phyloP scores from a whole-genome alignment of 495 filamentous ascomycete species.

The Achaetomiella virescens region DNA sequence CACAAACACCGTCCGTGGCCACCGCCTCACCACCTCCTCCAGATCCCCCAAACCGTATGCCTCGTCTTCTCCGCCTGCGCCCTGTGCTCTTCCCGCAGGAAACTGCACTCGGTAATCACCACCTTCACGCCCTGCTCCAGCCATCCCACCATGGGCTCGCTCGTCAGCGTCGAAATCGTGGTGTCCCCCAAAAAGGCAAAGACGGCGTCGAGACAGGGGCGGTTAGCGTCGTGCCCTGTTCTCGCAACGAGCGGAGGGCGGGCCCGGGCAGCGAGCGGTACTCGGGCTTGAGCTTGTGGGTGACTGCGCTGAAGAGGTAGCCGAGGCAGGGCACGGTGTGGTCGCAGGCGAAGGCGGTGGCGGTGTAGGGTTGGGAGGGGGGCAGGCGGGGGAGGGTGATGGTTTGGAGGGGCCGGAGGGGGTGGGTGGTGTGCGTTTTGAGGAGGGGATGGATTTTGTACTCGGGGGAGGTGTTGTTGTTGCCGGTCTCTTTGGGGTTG shows the following conservation, averaged over 20 bases:
- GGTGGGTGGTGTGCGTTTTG: slow-evolving; percentile 26
- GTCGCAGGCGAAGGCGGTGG: slow-evolving; percentile 30
- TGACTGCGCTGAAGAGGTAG: slow-evolving; percentile 31
- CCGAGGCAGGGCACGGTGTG: slow-evolving; percentile 35
- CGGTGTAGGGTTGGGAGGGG: slow-evolving; percentile 19
- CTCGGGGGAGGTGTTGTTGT: background rate
- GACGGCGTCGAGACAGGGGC: slow-evolving; percentile 22
- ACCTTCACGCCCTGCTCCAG: slow-evolving; percentile 24
- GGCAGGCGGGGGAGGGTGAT: slow-evolving; percentile 20
- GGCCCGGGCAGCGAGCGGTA: slow-evolving; percentile 13
- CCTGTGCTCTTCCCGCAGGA: slow-evolving; percentile 28
- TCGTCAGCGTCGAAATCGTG: slow-evolving; percentile 22
- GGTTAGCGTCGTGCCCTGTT: slow-evolving; percentile 20
- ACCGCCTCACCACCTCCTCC: slow-evolving; percentile 26
- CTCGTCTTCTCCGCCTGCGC: slow-evolving; percentile 31
- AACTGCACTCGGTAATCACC: slow-evolving; percentile 37
- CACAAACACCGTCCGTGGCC: slow-evolving; percentile 30
- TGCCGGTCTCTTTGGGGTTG: background rate
- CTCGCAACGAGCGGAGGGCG: slow-evolving; percentile 21
- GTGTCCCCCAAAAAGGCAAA: slow-evolving; percentile 38
- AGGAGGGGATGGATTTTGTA: background rate
- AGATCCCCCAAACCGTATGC: slow-evolving; percentile 35
- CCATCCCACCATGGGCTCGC: slow-evolving; percentile 15
- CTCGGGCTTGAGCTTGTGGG: slow-evolving; percentile 23
- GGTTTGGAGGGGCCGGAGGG: slow-evolving; percentile 14